phyloP scores from a whole-genome alignment of 2,329 filamentous ascomycete genomes.

The Xylaria sp. region DNA sequence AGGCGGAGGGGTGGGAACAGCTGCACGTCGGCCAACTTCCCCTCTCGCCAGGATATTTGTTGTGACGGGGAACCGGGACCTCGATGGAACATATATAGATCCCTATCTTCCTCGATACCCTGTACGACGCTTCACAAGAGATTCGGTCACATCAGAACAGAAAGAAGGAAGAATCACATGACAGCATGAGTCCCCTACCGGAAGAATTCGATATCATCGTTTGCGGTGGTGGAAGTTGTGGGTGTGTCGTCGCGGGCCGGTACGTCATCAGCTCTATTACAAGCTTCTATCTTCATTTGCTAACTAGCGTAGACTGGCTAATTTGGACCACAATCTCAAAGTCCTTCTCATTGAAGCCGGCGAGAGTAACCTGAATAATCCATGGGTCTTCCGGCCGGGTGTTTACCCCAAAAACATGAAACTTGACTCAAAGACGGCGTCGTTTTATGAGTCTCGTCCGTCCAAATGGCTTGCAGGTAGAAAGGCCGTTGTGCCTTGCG shows the following conservation, averaged over 20 bases:
- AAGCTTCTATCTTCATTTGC: slow-evolving; percentile 39
- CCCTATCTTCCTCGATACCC: slow-evolving; percentile 19
- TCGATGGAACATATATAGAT: slow-evolving; percentile 44
- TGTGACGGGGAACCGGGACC: slow-evolving; percentile 30
- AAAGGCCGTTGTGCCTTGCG: slow-evolving; percentile 78
- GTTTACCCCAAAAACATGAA: slow-evolving; percentile 82
- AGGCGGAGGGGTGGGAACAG: slow-evolving; percentile 26
- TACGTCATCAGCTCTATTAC: slow-evolving; percentile 49
- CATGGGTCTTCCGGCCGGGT: slow-evolving; percentile 79
- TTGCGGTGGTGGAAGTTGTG: slow-evolving; percentile 77
- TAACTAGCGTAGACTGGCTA: slow-evolving; percentile 70
- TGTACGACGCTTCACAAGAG: slow-evolving; percentile 40
- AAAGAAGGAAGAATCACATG: slow-evolving; percentile 25
- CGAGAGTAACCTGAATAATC: slow-evolving; percentile 73
- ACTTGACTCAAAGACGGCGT: slow-evolving; percentile 82
- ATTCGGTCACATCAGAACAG: slow-evolving; percentile 30
- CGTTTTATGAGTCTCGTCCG: slow-evolving; percentile 82
- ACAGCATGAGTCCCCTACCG: slow-evolving; percentile 61
- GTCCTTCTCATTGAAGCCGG: slow-evolving; percentile 60
- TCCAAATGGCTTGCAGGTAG: slow-evolving; percentile 78
- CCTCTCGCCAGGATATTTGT: slow-evolving; percentile 44
- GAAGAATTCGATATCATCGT: slow-evolving; percentile 87
- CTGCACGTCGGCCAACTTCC: slow-evolving; percentile 37
- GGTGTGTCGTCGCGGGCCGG: slow-evolving; percentile 68
- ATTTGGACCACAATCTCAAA: slow-evolving; percentile 77